phyloP scores from a whole-genome alignment of 805 yeast genomes.

The Metschnikowia henanensis region DNA sequence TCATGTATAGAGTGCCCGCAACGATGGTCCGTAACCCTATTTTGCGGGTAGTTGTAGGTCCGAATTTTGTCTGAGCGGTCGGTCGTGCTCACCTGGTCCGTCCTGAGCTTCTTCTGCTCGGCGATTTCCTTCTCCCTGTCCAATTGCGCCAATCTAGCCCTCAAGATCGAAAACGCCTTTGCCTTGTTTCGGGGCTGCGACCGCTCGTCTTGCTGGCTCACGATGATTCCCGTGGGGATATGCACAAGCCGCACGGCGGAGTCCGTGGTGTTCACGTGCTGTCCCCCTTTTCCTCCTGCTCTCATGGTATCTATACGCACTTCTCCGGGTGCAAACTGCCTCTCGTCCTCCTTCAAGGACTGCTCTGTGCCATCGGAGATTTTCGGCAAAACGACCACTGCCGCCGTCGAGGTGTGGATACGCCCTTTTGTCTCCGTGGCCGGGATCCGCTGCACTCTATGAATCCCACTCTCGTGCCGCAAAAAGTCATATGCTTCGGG shows the following conservation, averaged over 20 bases:
- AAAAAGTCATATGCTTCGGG: slow-evolving; percentile 75
- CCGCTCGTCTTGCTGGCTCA: slow-evolving; percentile 90
- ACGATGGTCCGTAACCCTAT: slow-evolving; percentile 91
- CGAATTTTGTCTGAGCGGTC: slow-evolving; percentile 92
- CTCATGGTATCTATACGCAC: slow-evolving; percentile 96
- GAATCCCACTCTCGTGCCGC: slow-evolving; percentile 92
- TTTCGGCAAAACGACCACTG: slow-evolving; percentile 90
- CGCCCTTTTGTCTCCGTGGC: slow-evolving; percentile 93
- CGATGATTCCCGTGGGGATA: slow-evolving; percentile 86
- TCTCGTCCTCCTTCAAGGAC: slow-evolving; percentile 51
- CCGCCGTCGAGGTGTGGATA: slow-evolving; percentile 94
- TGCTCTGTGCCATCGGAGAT: slow-evolving; percentile 55
- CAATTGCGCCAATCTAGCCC: slow-evolving; percentile 81
- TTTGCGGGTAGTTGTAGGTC: slow-evolving; percentile 92
- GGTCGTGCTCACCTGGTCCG: slow-evolving; percentile 83
- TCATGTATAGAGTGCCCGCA: slow-evolving; percentile 82
- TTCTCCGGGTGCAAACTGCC: slow-evolving; percentile 82
- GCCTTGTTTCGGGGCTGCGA: slow-evolving; percentile 95
- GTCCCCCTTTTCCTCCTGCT: slow-evolving; percentile 97
- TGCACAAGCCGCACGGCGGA: slow-evolving; percentile 95
- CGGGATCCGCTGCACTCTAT: slow-evolving; percentile 93
- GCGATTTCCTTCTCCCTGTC: slow-evolving; percentile 66
- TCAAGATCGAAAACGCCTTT: slow-evolving; percentile 78
- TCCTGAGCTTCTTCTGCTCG: slow-evolving; percentile 64
- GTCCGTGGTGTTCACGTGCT: slow-evolving; percentile 96